Base-by-base conservation (phyloP, 768 basidiomycete genomes). In the Steccherinum ochraceum region DNA sequence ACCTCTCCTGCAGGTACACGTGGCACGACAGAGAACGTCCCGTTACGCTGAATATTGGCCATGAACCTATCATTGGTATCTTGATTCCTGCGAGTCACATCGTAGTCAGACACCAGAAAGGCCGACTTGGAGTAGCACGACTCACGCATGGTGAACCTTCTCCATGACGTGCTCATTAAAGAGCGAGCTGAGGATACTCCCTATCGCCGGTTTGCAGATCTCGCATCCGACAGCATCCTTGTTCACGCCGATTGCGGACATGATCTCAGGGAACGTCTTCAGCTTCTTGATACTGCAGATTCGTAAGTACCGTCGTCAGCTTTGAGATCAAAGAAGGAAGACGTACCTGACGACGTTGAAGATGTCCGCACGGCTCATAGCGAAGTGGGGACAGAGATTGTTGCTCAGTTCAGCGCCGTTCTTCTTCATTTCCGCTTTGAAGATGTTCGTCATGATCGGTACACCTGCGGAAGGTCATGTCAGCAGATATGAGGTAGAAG, bases 51-150 rank as follows among this genome's bases (percentile, higher is more conserved):
- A 25, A 88, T 85, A 57, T 88, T 88, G 5, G 81, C 85, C 48
- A 88, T 63, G 64, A 75, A 86, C 49, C 72, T 73, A 58, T 87
- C 84, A 55, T 87, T 86, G 2, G 84, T 86, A 52, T 86, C 84
- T 61, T 87, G 85, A 47, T 83, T 80, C 3, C 63, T 64, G 48
- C 11, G 26, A 20, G 21, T n/a, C n/a, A n/a, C 30, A 35, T 35
- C 30, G 7, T 35, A 18, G 47, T 40, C 12, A 48, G 47, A 35
- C 30, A 35, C 7, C 30, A 7, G 44, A 48, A n/a, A 10, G 21
- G 27, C 3, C 12, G 20, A 20, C 0, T 18, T 21, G n/a, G n/a
- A n/a, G 25, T 35, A 7, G 16, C 7, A 35, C 30, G 16, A 50
- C 63, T 12, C 44, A 64, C 53, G 80, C 73, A 54, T 83, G 83